phyloP scores from a whole-genome alignment of 768 basidiomycete genomes.

The Fibroporia radiculosa region DNA sequence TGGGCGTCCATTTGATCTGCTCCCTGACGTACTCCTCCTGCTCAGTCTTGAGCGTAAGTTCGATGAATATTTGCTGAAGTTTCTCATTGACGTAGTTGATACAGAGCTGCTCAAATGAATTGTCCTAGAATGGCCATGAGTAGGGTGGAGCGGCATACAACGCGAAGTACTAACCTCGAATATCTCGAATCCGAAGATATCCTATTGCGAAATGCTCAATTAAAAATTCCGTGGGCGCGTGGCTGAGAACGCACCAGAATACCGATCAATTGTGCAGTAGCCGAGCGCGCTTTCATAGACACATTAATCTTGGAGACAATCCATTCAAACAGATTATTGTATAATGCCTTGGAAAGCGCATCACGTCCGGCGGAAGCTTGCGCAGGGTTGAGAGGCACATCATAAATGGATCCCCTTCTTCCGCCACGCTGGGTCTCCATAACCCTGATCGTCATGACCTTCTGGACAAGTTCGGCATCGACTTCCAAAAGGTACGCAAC shows the following conservation, averaged over 20 bases:
- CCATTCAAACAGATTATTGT: slow-evolving; percentile 99
- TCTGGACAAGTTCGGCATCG: slow-evolving; percentile 72
- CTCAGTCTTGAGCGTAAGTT: slow-evolving; percentile 96
- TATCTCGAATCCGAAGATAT: slow-evolving; percentile 99
- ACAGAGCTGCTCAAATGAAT: slow-evolving; percentile 95
- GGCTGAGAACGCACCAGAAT: slow-evolving; percentile 56
- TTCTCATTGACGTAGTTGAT: slow-evolving; percentile 99
- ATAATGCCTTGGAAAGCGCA: slow-evolving; percentile 91
- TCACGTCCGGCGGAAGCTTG: slow-evolving; percentile 87
- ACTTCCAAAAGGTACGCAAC: slow-evolving; percentile 91
- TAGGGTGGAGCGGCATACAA: not conserved
- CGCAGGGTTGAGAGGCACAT: slow-evolving; percentile 89
- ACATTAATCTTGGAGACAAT: slow-evolving; percentile 94
- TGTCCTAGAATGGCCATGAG: slow-evolving; percentile 46
- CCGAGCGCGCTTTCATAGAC: slow-evolving; percentile 85
- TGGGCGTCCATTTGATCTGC: slow-evolving; percentile 98
- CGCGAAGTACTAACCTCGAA: slow-evolving; percentile 57
- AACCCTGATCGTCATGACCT: slow-evolving; percentile 75
- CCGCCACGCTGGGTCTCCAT: slow-evolving; percentile 94
- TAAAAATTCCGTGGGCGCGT: not conserved
- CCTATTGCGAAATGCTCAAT: slow-evolving; percentile 33
- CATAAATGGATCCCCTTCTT: slow-evolving; percentile 90
- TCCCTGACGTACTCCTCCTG: slow-evolving; percentile 99
- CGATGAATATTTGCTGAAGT: slow-evolving; percentile 98
- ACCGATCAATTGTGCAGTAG: slow-evolving; percentile 78